Conservation (phyloP, 768 basidiomycete genomes). For the Kwoniella dendrophila region DNA sequence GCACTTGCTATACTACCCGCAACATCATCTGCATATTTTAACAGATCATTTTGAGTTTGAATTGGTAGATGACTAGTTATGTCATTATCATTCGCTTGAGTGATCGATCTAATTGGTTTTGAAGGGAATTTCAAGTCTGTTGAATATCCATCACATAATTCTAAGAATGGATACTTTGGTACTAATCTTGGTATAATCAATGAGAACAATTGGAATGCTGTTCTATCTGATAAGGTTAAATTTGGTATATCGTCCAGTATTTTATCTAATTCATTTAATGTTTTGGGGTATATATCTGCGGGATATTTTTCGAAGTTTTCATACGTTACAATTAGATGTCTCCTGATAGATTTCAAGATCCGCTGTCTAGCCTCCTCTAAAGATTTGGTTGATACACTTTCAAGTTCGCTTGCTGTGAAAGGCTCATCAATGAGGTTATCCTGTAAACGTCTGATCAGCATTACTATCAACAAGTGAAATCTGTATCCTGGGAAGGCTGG, state of each 20-base stretch:
- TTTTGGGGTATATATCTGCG: constrained; percentile 11
- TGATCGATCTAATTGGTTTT: background rate
- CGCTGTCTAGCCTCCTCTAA: background rate
- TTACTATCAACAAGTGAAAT: constrained; percentile 9
- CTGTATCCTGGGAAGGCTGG: background rate
- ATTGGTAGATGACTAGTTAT: constrained; percentile 43
- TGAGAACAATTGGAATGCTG: constrained; percentile 50
- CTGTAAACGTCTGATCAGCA: constrained; percentile 23
- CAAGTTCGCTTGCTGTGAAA: background rate
- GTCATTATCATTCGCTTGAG: background rate
- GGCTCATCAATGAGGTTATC: constrained; percentile 51
- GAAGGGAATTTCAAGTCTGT: constrained; percentile 48
- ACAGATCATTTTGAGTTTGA: constrained; percentile 49
- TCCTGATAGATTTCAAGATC: constrained; percentile 28
- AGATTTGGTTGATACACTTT: background rate
- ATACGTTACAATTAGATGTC: constrained; percentile 30
- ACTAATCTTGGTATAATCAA: constrained; percentile 41
- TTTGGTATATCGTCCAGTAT: constrained; percentile 33
- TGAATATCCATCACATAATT: constrained; percentile 50
- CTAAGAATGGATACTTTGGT: constrained; percentile 50
- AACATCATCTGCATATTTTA: constrained; percentile 56
- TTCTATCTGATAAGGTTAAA: constrained; percentile 25
- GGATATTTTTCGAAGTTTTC: background rate
- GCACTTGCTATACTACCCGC: constrained; percentile 57
- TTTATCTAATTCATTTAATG: constrained; percentile 17